Evolutionary conservation across 352 stramenopile genomes (phyloP).

Genomic region (Globisporangium acanthophoron): DNA sequence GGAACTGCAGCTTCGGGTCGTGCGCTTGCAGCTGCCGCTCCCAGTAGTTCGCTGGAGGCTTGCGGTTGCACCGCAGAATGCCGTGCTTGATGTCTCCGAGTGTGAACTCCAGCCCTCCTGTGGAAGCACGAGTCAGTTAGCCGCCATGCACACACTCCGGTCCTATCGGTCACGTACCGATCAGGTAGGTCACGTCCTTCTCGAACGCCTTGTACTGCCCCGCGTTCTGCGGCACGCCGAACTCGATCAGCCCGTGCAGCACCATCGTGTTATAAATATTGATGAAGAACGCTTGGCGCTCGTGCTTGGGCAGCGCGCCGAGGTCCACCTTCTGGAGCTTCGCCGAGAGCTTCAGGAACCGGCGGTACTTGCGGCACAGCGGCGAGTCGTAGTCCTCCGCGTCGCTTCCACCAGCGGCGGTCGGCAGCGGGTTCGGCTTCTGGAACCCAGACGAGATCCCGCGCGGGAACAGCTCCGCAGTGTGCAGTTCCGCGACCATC

Average conservation of each 20-base stretch:
- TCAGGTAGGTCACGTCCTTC: constrained; percentile 73
- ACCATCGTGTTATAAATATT: constrained; percentile 89
- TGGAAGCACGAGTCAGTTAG: not conserved
- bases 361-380: constrained; percentile 58
- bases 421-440: constrained; percentile 20
- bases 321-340: constrained; percentile 72
- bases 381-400: constrained; percentile 48
- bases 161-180: constrained; percentile 22
- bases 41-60: constrained; percentile 85
- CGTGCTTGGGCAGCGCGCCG: constrained; percentile 68
- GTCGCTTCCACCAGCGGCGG: constrained; percentile 11
- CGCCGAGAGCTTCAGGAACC: constrained; percentile 62
- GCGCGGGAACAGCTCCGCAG: constrained; percentile 51
- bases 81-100: constrained; percentile 85
- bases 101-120: constrained; percentile 70
- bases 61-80: constrained; percentile 85
- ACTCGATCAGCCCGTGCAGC: constrained; percentile 80
- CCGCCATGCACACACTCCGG: too few relatives aligned
- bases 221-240: constrained; percentile 79
- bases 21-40: constrained; percentile 77
- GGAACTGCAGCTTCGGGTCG: constrained; percentile 78
- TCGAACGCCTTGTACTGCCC: constrained; percentile 83
- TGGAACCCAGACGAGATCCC: constrained; percentile 69
- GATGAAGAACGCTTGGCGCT: constrained; percentile 86
- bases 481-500: constrained; percentile 63